These are phyloP conservation scores for Ogataea thermomethanolica DNA, from an alignment of 805 yeast genomes.

Conservation along the genomic window DNA sequence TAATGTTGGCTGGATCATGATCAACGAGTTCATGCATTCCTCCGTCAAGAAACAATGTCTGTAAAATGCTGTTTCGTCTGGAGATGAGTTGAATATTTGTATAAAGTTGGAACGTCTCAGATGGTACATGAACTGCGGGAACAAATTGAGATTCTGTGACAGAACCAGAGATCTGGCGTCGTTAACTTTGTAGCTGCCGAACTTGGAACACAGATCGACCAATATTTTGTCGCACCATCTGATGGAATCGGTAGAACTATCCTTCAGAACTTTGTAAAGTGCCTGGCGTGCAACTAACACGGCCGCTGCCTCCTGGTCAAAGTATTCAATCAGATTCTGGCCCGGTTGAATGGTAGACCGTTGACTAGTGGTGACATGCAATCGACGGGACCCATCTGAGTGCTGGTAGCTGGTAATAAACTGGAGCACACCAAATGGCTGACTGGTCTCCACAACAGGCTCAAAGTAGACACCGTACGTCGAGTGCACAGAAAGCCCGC, in stretches of 20 bases:
- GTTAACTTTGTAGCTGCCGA: conserved; percentile 47
- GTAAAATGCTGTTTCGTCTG: conserved; percentile 66
- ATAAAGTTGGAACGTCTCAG: conserved; percentile 63
- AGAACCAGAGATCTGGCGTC: conserved; percentile 48
- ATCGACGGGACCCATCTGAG: conserved; percentile 51
- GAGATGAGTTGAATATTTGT: conserved; percentile 65
- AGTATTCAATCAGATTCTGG: conserved; percentile 42
- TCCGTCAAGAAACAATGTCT: conserved; percentile 61
- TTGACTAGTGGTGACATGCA: conserved; percentile 59
- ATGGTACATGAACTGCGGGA: conserved; percentile 68
- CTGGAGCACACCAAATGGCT: conserved; percentile 42
- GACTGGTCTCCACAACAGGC: conserved; percentile 27
- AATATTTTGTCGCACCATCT: conserved; percentile 48
- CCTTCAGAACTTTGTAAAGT: conserved; percentile 39
- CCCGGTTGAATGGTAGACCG: conserved; percentile 39
- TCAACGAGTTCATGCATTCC: conserved; percentile 55
- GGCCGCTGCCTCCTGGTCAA: conserved; percentile 70
- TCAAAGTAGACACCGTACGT: conserved; percentile 60
- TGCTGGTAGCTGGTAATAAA: conserved; percentile 62
- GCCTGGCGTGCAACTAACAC: conserved; percentile 58
- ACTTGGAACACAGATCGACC: conserved; percentile 44
- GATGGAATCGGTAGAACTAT: conserved; percentile 39
- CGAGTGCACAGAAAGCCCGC: conserved; percentile 53
- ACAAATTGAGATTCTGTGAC: conserved; percentile 46
- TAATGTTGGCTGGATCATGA: conserved; percentile 69